Conservation (phyloP, 148 eudicot genomes). For the Suaeda aralocaspica region DNA sequence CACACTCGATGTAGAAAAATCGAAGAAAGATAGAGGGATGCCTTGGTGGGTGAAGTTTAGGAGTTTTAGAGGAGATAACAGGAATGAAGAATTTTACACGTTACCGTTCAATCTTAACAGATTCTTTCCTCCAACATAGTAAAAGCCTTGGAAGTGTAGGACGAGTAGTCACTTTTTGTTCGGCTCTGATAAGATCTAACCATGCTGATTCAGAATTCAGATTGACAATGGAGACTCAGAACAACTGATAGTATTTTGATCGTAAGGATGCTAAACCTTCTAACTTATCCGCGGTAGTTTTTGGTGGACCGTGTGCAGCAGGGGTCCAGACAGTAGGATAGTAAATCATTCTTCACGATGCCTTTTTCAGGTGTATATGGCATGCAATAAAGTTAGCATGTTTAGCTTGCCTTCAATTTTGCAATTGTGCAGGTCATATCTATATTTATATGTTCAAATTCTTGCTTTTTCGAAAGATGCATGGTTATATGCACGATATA, state of each 20-base stretch:
- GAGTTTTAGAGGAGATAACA: conserved; percentile 86
- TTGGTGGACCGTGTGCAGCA: conserved; percentile 31
- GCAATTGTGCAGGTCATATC: conserved; percentile 21
- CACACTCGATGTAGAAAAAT: conserved; percentile 86
- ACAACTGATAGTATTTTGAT: conserved; percentile 22
- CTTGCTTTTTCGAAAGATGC: conserved; percentile 7
- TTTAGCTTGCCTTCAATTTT: conserved; percentile 6
- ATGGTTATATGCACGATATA: neutral
- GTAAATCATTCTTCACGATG: conserved; percentile 22
- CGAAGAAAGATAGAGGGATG: conserved; percentile 95
- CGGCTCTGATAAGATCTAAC: conserved; percentile 18
- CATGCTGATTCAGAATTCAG: neutral
- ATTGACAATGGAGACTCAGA: conserved; percentile 8
- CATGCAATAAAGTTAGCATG: conserved; percentile 18
- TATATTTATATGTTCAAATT: neutral
- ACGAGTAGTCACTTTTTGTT: neutral
- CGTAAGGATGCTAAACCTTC: conserved; percentile 1
- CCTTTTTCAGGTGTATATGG: conserved; percentile 21
- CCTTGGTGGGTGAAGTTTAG: conserved; percentile 99
- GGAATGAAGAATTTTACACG: conserved; percentile 97
- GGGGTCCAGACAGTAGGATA: conserved; percentile 23
- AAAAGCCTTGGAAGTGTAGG: neutral
- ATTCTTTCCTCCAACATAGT: conserved; percentile 93
- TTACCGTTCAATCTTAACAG: conserved; percentile 95
- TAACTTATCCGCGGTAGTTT: conserved; percentile 14